A percentile compares a stretch with the other conserved stretches of the same genome.
phyloP scores from a whole-genome alignment of 2,329 filamentous ascomycete species.

The Anthostomella pinea region DNA sequence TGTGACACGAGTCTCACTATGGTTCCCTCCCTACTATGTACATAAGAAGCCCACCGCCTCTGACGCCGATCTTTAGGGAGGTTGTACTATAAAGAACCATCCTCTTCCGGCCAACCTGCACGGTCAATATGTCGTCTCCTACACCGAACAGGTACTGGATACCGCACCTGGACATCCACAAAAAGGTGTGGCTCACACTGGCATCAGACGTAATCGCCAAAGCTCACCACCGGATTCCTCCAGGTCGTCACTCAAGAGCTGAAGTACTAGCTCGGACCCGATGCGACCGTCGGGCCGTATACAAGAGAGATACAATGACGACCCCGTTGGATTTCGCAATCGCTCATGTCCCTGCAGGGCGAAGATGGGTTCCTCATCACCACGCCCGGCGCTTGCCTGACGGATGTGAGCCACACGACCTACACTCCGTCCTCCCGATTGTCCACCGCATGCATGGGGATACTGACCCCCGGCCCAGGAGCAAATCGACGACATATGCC shows the following conservation, averaged over 20 bases:
- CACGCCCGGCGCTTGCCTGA: slow-evolving; percentile 55
- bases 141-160: slow-evolving; percentile 60
- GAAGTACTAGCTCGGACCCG: slow-evolving; percentile 56
- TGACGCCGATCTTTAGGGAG: too few species aligned
- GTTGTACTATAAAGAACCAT: too few species aligned
- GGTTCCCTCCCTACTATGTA: too few species aligned
- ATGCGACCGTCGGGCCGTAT: slow-evolving; percentile 55
- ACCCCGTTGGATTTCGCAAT: slow-evolving; percentile 18
- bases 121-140: slow-evolving; percentile 34
- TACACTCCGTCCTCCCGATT: neutral
- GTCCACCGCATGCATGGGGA: slow-evolving; percentile 2
- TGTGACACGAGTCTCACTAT: too few species aligned
- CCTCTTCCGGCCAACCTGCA: too few species aligned
- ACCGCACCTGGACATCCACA: slow-evolving; percentile 57
- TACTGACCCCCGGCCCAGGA: slow-evolving; percentile 40
- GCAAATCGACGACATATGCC: slow-evolving; percentile 62
- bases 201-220: too few species aligned
- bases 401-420: slow-evolving; percentile 47
- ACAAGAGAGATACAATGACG: slow-evolving; percentile 49
- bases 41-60: too few species aligned
- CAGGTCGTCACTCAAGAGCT: slow-evolving; percentile 58
- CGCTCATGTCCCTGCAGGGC: slow-evolving; percentile 41
- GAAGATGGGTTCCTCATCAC: slow-evolving; percentile 61
- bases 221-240: too few species aligned
- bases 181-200: too few species aligned